These are phyloP conservation scores for Chrysophaeum taylorii DNA, from an alignment of 352 stramenopile species.

Conservation along the genomic window DNA sequence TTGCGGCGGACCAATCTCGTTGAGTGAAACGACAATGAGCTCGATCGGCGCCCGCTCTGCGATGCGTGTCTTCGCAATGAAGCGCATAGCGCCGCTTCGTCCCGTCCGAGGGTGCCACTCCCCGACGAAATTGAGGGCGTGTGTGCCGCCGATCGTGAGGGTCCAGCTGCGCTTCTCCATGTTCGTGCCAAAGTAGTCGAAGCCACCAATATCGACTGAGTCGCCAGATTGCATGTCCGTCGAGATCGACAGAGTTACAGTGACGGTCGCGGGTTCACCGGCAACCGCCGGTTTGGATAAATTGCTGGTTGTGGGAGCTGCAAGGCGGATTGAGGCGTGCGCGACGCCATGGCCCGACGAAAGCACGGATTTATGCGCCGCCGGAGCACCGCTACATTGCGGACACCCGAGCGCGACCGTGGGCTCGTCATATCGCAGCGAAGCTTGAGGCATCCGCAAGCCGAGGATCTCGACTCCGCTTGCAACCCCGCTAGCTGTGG, in stretches of 20 bases:
- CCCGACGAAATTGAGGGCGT: too few relatives aligned
- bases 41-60: neutral
- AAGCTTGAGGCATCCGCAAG: neutral
- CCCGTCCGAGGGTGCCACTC: too few relatives aligned
- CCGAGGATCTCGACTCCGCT: neutral
- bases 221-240: neutral
- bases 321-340: neutral
- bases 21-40: neutral
- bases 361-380: neutral
- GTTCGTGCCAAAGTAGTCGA: too few relatives aligned
- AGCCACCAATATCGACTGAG: neutral
- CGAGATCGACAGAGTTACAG: neutral
- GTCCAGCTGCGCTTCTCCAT: too few relatives aligned
- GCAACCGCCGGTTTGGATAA: too few relatives aligned
- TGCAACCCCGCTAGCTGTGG: too few relatives aligned
- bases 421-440: constrained; percentile 3
- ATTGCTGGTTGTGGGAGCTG: too few relatives aligned
- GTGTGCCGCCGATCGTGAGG: too few relatives aligned
- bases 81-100: too few relatives aligned
- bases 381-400: neutral
- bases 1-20: neutral
- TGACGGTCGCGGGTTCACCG: neutral
- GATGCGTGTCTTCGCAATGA: neutral
- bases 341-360: neutral
- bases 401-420: neutral